Conservation (phyloP, 148 eudicot species). For the Gaultheria prostrata region DNA sequence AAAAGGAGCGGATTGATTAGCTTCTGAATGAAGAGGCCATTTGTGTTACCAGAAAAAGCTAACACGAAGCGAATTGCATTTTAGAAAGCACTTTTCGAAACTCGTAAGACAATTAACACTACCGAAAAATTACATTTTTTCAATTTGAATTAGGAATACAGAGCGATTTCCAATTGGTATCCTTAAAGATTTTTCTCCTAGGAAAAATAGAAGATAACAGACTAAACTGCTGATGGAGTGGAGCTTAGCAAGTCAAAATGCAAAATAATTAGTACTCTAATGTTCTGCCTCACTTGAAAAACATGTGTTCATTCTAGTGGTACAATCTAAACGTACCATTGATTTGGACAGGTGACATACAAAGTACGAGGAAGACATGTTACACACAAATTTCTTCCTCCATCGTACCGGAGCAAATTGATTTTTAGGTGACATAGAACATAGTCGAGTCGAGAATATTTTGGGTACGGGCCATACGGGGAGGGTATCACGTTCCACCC, state of each 20-base stretch:
- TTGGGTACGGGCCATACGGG: too few species aligned
- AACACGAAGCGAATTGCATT: not conserved
- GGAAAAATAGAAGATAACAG: not conserved
- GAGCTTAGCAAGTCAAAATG: not conserved
- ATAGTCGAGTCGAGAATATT: too few species aligned
- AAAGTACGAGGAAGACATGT: too few species aligned
- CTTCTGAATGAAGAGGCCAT: not conserved
- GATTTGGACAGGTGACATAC: not conserved
- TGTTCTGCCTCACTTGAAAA: not conserved
- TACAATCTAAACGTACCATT: not conserved
- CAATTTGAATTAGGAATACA: not conserved
- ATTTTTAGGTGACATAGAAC: not conserved
- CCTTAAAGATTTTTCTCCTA: not conserved
- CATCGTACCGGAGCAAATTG: not conserved
- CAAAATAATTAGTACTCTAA: not conserved
- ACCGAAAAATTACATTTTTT: too few species aligned
- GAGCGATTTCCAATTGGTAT: not conserved
- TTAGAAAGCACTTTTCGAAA: not conserved
- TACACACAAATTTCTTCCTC: too few species aligned
- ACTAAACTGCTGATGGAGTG: not conserved
- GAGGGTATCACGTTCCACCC: too few species aligned
- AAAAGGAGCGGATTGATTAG: not conserved
- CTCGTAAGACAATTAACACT: not conserved
- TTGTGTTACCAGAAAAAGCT: not conserved
- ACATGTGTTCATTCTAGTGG: too few species aligned